These are phyloP conservation scores for Phytopythium sindhum DNA, from an alignment of 352 stramenopile genomes.

Conservation along the genomic window DNA sequence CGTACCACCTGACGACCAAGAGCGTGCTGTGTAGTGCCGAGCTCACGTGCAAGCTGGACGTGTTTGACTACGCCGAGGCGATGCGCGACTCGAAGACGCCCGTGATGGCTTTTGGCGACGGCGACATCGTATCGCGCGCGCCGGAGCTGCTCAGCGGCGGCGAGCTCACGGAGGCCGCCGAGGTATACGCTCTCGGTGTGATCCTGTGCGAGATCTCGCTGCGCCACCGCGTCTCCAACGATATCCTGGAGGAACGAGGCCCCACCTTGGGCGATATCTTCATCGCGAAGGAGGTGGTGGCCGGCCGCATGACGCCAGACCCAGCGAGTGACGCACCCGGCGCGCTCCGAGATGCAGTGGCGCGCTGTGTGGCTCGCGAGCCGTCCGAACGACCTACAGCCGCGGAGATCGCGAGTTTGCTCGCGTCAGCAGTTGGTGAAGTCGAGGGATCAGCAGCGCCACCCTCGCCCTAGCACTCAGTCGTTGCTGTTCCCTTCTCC, in stretches of 20 bases:
- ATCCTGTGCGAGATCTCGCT: constrained; percentile 73
- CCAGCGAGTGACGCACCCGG: constrained; percentile 39
- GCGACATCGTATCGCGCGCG: constrained; percentile 50
- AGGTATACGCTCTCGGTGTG: constrained; percentile 70
- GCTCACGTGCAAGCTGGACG: constrained; percentile 72
- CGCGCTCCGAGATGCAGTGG: constrained; percentile 36
- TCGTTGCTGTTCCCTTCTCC: not conserved
- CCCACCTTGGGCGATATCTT: constrained; percentile 58
- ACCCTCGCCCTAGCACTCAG: not conserved
- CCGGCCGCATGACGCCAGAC: constrained; percentile 35
- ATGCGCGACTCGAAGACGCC: constrained; percentile 41
- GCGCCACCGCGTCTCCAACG: constrained; percentile 37
- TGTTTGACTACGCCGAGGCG: constrained; percentile 61
- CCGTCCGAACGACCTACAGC: constrained; percentile 42
- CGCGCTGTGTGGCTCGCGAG: constrained; percentile 46
- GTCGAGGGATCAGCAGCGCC: not conserved
- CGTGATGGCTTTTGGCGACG: constrained; percentile 44
- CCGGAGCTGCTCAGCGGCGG: constrained; percentile 57
- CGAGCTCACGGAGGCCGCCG: constrained; percentile 36
- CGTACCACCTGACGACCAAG: constrained; percentile 49
- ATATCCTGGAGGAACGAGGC: constrained; percentile 42
- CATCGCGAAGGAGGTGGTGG: constrained; percentile 49
- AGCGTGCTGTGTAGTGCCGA: constrained; percentile 54
- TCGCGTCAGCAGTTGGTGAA: not conserved
- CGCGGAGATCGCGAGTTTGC: constrained; percentile 15